Percentiles rank a stretch among this genome's conserved stretches.
phyloP scores from a whole-genome alignment of 1,284 basidiomycete genomes.

The Malassezia restricta region DNA sequence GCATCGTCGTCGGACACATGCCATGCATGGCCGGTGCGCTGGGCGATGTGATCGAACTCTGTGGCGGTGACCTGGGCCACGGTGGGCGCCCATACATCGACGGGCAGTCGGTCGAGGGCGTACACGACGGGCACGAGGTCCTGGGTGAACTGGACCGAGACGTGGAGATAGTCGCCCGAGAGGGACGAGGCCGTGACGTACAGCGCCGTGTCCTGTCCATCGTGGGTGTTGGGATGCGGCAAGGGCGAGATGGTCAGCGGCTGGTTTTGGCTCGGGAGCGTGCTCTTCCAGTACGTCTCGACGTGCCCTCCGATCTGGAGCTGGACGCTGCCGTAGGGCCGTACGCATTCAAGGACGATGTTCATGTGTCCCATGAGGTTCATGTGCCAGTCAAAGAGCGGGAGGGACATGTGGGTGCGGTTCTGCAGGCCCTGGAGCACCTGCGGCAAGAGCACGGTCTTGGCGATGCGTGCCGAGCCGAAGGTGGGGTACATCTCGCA shows the following conservation, averaged over 20 bases:
- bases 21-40: slow-evolving; percentile 19
- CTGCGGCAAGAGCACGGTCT: slow-evolving; percentile 72
- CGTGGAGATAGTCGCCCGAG: slow-evolving; percentile 71
- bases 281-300: slow-evolving; percentile 46
- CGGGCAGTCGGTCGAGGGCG: slow-evolving; percentile 60
- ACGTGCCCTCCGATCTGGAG: slow-evolving; percentile 82
- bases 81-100: slow-evolving; percentile 60
- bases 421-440: slow-evolving; percentile 52
- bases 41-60: slow-evolving; percentile 64
- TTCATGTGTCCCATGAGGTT: slow-evolving; percentile 90
- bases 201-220: slow-evolving; percentile 19
- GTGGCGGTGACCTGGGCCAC: slow-evolving; percentile 69
- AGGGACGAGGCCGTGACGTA: slow-evolving; percentile 72
- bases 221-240: slow-evolving; percentile 17
- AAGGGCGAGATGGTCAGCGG: not conserved
- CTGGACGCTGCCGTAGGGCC: slow-evolving; percentile 80
- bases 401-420: slow-evolving; percentile 47
- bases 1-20: slow-evolving; percentile 15
- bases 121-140: slow-evolving; percentile 77
- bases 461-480: slow-evolving; percentile 92
- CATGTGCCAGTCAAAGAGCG: slow-evolving; percentile 80
- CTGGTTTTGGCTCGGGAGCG: slow-evolving; percentile 25
- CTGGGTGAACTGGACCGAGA: slow-evolving; percentile 79
- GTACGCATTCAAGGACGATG: slow-evolving; percentile 77
- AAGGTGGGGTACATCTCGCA: slow-evolving; percentile 96